Evolutionary conservation across 2,329 filamentous ascomycete genomes (phyloP), one percentile per base, ranked within the genome.

Genomic region (Tricladium varicosporioides): DNA sequence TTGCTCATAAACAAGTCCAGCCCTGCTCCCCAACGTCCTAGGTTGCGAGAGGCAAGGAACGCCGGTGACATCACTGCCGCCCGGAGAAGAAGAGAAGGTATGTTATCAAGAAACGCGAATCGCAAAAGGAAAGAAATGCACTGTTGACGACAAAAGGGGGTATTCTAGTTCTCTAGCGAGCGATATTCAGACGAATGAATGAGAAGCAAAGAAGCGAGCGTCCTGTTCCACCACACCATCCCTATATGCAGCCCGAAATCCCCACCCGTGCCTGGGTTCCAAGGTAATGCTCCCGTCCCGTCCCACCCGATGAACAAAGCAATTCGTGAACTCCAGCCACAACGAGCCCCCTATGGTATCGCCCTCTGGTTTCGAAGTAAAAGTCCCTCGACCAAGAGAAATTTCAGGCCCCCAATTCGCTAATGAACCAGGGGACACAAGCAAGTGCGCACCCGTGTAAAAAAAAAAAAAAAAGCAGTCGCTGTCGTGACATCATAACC

Each of bases 401-500:
- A 40, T 22, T 27, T 27, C 18, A 55, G 42, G 48, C 27, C 22
- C 22, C 13, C 31, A 27, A 27, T 42, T 15, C 43, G 32, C 48
- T n/a, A 14, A 43, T 27, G 42, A 51, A 47, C 13, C 8, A n/a
- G 27, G 15, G 42, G 16, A 19, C 14, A 48, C 54, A 59, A 59
- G 44, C 32, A 47, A 54, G 53, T 54, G 36, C 49, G 40, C 56
- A 52, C 61, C 64, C 47, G 60, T 56, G 36, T 22, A 48, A 51
- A 63, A 51, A 56, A 60, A 46, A 44, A 59, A 59, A 48, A 51
- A 63, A 51, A 56, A 60, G 47, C 47, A 59, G 59, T 53, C 65
- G 65, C 66, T 67, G 61, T 69, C 67, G 51, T 68, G 55, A 63
- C 58, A 64, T 68, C 65, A 54, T 68, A 61, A 66, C 54, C 58